Evolutionary conservation across 768 basidiomycete species (phyloP).

Genomic region (Mycena rosella): DNA sequence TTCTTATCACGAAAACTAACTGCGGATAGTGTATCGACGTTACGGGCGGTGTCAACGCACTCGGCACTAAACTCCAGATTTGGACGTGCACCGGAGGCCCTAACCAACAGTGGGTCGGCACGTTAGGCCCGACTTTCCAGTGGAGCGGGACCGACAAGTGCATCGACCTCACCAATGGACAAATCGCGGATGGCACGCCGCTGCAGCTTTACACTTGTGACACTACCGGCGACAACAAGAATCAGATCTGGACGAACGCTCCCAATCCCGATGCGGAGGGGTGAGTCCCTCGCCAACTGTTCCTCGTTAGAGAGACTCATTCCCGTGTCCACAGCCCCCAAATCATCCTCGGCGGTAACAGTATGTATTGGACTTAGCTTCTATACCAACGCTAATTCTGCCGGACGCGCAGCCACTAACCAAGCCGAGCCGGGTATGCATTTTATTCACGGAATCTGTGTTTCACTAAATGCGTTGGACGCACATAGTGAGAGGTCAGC

Average conservation of each 20-base stretch:
- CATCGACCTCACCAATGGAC: conserved; percentile 22
- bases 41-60: conserved; percentile 2
- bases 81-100: conserved; percentile 23
- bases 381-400: too few relatives aligned
- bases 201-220: conserved; percentile 15
- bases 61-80: conserved; percentile 23
- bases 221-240: neutral
- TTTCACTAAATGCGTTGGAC: too few relatives aligned
- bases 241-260: conserved; percentile 6
- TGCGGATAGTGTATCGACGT: conserved; percentile 19
- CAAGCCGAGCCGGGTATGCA: too few relatives aligned
- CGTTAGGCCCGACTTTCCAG: neutral
- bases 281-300: neutral
- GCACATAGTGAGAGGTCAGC: neutral
- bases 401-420: too few relatives aligned
- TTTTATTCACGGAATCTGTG: too few relatives aligned
- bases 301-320: neutral
- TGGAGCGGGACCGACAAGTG: conserved; percentile 22
- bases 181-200: neutral
- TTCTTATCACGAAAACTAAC: neutral
- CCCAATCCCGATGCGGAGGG: conserved; percentile 4
- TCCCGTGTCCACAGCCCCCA: neutral
- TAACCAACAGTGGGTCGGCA: conserved; percentile 21
- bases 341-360: conserved; percentile 20
- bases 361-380: neutral